A percentile compares a stretch with the other conserved stretches of the same genome.
Conservation (phyloP, 225 moss, liverwort and hornwort species). For the Asterella californica region DNA sequence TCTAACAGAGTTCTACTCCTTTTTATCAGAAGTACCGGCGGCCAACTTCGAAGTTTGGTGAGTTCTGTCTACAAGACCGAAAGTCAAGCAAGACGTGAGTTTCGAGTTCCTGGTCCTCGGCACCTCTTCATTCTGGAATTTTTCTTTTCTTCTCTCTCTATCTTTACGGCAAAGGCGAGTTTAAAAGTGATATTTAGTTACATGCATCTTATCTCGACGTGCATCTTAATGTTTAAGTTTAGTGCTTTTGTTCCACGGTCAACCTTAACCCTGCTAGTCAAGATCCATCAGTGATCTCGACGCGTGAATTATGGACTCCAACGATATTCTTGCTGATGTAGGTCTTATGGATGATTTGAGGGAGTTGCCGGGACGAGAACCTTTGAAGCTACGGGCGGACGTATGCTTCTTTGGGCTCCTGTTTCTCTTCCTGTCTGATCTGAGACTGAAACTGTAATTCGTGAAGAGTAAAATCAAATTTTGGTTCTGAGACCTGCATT, state of each 20-base stretch:
- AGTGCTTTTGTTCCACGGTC: neutral
- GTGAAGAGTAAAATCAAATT: neutral
- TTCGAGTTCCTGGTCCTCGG: neutral
- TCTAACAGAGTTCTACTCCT: neutral
- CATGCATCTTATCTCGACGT: neutral
- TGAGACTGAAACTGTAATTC: neutral
- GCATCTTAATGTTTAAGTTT: neutral
- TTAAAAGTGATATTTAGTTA: neutral
- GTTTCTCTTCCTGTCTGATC: neutral
- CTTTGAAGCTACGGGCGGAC: conserved; percentile 83
- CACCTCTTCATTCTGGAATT: neutral
- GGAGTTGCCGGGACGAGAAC: conserved; percentile 87
- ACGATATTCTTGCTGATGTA: conserved; percentile 26
- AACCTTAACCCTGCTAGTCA: neutral
- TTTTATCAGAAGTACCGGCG: conserved; percentile 65
- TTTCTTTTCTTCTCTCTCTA: neutral
- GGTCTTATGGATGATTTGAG: conserved; percentile 84
- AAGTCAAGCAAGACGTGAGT: conserved; percentile 70
- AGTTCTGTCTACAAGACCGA: conserved; percentile 83
- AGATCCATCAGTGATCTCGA: neutral
- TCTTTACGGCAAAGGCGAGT: neutral
- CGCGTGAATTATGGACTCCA: neutral
- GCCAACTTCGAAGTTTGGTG: conserved; percentile 69
- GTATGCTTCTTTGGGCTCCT: conserved; percentile 26
- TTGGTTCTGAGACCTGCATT: neutral